Conservation (phyloP, 2,329 filamentous ascomycete genomes). For the Fusarium miscanthi region DNA sequence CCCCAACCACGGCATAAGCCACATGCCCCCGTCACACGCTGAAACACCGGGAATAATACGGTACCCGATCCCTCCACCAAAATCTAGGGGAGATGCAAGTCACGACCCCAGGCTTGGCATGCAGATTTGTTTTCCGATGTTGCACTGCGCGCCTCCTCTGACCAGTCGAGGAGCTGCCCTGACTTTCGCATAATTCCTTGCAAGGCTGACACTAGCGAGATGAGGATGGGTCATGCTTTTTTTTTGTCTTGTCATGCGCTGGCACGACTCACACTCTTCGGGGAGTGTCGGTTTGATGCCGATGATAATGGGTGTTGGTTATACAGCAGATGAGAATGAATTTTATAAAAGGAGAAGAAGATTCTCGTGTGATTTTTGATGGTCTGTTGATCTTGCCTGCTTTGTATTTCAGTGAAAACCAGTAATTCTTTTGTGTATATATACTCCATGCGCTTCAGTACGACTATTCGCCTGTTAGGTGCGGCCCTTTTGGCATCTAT, state of each 20-base stretch:
- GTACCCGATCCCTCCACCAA: background rate
- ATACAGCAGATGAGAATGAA: background rate
- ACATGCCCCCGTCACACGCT: constrained; percentile 12
- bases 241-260: constrained; percentile 21
- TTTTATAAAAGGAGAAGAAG: background rate
- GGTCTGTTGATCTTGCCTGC: background rate
- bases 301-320: background rate
- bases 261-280: constrained; percentile 15
- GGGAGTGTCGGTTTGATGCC: constrained; percentile 31
- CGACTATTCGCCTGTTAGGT: background rate
- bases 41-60: background rate
- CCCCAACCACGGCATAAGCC: constrained; percentile 1
- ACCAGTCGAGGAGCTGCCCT: constrained; percentile 10
- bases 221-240: constrained; percentile 2
- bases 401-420: background rate
- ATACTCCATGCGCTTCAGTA: background rate
- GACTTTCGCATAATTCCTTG: constrained; percentile 5
- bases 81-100: background rate
- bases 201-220: background rate
- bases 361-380: fast-evolving
- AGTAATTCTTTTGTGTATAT: background rate
- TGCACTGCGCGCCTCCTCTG: background rate
- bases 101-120: background rate
- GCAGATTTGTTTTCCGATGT: background rate
- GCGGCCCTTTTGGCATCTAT: background rate